A percentile compares a stretch with the other conserved stretches of the same genome.
Evolutionary conservation across 441 rosid genomes (phyloP).

Genomic region (Sinapis alba): DNA sequence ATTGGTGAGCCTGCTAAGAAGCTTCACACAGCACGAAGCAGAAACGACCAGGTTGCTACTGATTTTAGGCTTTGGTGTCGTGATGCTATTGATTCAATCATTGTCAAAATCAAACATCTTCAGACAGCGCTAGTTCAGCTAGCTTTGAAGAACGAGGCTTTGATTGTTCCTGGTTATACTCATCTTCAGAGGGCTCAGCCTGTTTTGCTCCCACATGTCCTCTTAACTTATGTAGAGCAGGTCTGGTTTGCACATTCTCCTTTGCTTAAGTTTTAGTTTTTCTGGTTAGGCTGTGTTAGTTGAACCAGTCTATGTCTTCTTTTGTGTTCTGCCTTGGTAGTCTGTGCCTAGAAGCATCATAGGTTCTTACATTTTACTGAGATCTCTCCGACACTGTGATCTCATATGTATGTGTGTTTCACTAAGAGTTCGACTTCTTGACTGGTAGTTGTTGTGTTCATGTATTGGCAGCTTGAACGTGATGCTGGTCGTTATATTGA

Average conservation of each 20-base stretch:
- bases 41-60: slow-evolving; percentile 91
- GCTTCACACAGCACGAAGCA: slow-evolving; percentile 92
- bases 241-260: slow-evolving; percentile 38
- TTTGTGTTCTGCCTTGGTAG: not conserved
- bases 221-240: slow-evolving; percentile 89
- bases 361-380: slow-evolving; percentile 5
- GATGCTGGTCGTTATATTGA: slow-evolving; percentile 79
- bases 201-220: slow-evolving; percentile 81
- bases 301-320: not conserved
- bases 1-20: slow-evolving; percentile 97
- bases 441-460: slow-evolving; percentile 5
- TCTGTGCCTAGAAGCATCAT: not conserved
- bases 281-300: not conserved
- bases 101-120: slow-evolving; percentile 50
- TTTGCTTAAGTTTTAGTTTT: not conserved
- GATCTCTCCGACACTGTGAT: not conserved
- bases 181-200: slow-evolving; percentile 97
- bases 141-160: slow-evolving; percentile 68
- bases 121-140: slow-evolving; percentile 68
- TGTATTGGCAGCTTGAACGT: slow-evolving; percentile 76
- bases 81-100: slow-evolving; percentile 75
- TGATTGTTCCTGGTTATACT: slow-evolving; percentile 91
- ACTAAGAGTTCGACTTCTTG: not conserved
- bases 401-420: not conserved
- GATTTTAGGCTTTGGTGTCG: slow-evolving; percentile 97